Conservation (phyloP, 2,329 filamentous ascomycete genomes). For the Arthroderma sp. region DNA sequence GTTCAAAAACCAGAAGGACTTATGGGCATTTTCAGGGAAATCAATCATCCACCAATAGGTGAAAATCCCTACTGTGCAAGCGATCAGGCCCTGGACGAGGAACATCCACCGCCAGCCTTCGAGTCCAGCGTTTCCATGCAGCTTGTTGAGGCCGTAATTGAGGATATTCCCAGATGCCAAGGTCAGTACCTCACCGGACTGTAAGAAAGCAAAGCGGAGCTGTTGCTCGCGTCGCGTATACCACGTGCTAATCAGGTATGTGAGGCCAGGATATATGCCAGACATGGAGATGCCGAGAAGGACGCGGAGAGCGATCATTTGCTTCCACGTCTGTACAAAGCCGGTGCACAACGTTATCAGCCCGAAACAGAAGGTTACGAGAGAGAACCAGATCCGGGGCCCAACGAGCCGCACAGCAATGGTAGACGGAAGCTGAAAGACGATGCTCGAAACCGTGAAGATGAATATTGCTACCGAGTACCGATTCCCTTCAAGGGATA, state of each 20-base stretch:
- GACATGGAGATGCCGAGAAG: conserved; percentile 51
- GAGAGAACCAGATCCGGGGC: conserved; percentile 49
- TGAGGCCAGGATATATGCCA: conserved; percentile 33
- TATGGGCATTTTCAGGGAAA: conserved; percentile 49
- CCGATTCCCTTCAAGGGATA: conserved; percentile 50
- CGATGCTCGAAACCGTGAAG: conserved; percentile 55
- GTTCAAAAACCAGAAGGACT: conserved; percentile 46
- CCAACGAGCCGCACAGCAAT: conserved; percentile 53
- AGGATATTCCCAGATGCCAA: conserved; percentile 54
- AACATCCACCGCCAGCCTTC: conserved; percentile 60
- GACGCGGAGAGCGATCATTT: conserved; percentile 56
- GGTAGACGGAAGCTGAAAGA: conserved; percentile 56
- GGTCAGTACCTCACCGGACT: conserved; percentile 51
- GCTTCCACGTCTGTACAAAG: conserved; percentile 52
- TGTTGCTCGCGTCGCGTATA: conserved; percentile 54
- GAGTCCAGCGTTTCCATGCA: conserved; percentile 43
- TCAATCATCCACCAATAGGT: conserved; percentile 62
- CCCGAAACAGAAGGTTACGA: conserved; percentile 48
- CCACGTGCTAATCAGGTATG: conserved; percentile 41
- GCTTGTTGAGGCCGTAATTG: conserved; percentile 55
- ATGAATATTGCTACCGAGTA: conserved; percentile 62
- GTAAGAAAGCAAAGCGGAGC: conserved; percentile 51
- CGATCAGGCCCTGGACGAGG: conserved; percentile 50
- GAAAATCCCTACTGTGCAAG: conserved; percentile 43
- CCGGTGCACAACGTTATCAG: conserved; percentile 55